Evolutionary conservation across 2,329 filamentous ascomycete genomes (phyloP).

Genomic region (Pseudogymnoascus sp.): DNA sequence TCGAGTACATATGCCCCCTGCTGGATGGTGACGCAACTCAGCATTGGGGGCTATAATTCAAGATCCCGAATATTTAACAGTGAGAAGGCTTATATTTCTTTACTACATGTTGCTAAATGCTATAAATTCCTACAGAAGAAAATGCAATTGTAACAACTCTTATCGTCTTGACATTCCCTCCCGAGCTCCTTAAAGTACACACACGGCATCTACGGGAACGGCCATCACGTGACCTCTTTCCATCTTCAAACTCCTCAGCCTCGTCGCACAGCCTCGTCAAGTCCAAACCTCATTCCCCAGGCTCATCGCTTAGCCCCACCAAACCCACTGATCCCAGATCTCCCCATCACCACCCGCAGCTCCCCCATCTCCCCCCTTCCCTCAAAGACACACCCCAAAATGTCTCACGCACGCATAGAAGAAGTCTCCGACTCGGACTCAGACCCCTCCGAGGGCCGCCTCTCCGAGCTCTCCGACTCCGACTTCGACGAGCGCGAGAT

Average conservation of each 20-base stretch:
- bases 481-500: slow-evolving; percentile 43
- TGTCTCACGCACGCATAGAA: slow-evolving; percentile 86
- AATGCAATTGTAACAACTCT: background rate
- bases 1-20: background rate
- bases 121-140: background rate
- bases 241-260: background rate
- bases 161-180: background rate
- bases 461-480: slow-evolving; percentile 49
- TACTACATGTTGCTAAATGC: background rate
- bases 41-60: background rate
- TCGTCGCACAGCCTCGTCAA: background rate
- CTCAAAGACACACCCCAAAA: slow-evolving; percentile 31
- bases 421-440: slow-evolving; percentile 78
- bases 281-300: background rate
- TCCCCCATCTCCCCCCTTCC: background rate
- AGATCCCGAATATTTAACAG: background rate
- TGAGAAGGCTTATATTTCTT: background rate
- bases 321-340: slow-evolving; percentile 8
- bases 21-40: background rate
- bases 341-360: slow-evolving; percentile 3
- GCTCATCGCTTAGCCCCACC: slow-evolving; percentile 1
- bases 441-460: slow-evolving; percentile 80
- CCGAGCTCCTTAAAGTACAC: background rate
- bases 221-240: background rate
- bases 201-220: background rate